Base-by-base conservation (phyloP, 1,284 basidiomycete species). In the Peniophora sp. region DNA sequence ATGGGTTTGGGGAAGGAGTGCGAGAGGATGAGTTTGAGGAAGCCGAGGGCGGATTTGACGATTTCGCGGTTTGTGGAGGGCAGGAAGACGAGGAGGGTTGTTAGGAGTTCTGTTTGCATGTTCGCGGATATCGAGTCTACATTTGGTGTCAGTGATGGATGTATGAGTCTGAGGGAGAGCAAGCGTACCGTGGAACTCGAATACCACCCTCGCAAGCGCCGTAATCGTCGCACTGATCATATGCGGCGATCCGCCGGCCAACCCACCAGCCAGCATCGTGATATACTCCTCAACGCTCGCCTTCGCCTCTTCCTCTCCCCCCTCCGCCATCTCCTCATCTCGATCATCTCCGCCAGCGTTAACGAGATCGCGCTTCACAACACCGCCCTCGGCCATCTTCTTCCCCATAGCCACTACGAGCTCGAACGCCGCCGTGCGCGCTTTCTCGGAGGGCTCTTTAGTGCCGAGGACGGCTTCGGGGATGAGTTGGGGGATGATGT, bases 151-250 rank as follows among this genome's bases (percentile, higher is more conserved):
- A 8, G 10, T 2, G 10, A 10, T 47, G 14, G 36, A 45, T 8
- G 50, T 36, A 27, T n/a, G 11, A 41, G 45, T n/a, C n/a, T n/a
- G n/a, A n/a, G n/a, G n/a, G n/a, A n/a, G n/a, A n/a, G 32, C 35
- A 36, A 36, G 49, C 63, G 10, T 47, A 92, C 92, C 83, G 76
- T 90, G 92, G 74, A 97, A 99, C 70, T 99, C 97, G 68, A 98
- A 99, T 5, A 98, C 76, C 8, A 99, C 75, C 23, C 97, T 81
- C 1, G 95, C 93, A 44, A 99, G 83, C 0, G 94, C 92, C 1
- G 95, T 98, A 55, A 99, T 85, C 3, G 92, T 92, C 2, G 97
- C 97, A 61, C 92, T 95, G 66, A 99, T 97, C 94, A 97, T 99
- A 67, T 99, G 97, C 0, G 97, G 93, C 3, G 85, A 92, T 24